Evolutionary conservation across 768 basidiomycete species (phyloP), one percentile per base, ranked within the genome.

Genomic region (Boletus rufocinnamomeus): DNA sequence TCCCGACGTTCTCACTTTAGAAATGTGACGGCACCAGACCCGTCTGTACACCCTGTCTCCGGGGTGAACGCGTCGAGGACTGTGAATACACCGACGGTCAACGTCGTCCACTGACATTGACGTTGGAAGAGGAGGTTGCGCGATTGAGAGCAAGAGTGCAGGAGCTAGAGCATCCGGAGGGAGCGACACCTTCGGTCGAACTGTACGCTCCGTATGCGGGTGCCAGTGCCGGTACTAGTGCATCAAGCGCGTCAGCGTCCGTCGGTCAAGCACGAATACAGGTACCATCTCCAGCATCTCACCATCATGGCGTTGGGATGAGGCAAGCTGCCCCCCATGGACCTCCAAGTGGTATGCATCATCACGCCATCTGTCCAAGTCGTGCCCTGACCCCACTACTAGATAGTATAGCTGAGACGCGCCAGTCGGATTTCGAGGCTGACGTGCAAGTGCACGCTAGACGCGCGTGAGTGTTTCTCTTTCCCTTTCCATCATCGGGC

Each of bases 21-120:
- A 84, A 83, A 77, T 90, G 88, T 62, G 87, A 90, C 63, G 86
- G 87, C 19, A 69, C 67, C 4, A 82, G 83, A 56, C 88, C 88
- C 2, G 74, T 81, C 11, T 90, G 88, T 68, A 82, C 82, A 2
- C 87, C 84, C 43, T 90, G 88, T 73, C 69, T 74, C 25, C 74
- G 77, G 9, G 81, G 83, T 27, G 82, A 85, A 38, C 82, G 85
- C 57, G 78, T 78, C 28, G 86, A 86, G 53, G 85, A 85, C 32
- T 90, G 88, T 69, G 87, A 89, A 72, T 90, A 88, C 69, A 77
- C 83, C 7, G 87, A 89, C 64, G 84, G 83, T 6, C 80, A 79
- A 34, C 80, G 80, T 44, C 80, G 84, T 57, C 84, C 88, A 21
- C 75, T 81, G 54, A 87, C 83, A 4, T 79, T 85, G 64, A 75